These are phyloP conservation scores for Termitomyces sp. DNA, from an alignment of 768 basidiomycete genomes.

Conservation along the genomic window DNA sequence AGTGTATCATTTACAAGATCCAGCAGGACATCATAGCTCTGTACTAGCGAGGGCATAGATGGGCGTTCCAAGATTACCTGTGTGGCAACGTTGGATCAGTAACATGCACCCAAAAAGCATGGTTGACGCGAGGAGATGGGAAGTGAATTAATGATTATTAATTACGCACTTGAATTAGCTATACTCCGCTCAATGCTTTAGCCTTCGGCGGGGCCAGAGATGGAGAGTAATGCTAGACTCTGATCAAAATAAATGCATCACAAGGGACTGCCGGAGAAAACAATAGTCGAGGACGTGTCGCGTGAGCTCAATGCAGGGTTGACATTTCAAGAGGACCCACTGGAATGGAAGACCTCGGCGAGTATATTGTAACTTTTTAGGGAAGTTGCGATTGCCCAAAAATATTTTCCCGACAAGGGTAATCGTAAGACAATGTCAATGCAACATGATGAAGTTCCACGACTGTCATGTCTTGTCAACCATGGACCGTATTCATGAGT, in stretches of 20 bases:
- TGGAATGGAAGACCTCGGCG: slow-evolving; percentile 7
- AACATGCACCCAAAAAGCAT: slow-evolving; percentile 4
- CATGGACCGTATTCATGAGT: background rate
- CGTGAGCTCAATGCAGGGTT: slow-evolving; percentile 6
- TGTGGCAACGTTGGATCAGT: slow-evolving; percentile 5
- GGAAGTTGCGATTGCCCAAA: background rate
- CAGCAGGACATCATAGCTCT: slow-evolving; percentile 61
- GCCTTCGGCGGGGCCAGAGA: slow-evolving; percentile 6
- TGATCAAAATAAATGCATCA: slow-evolving; percentile 6
- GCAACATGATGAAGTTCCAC: background rate
- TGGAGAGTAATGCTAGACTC: background rate
- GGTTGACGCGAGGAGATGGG: slow-evolving; percentile 11
- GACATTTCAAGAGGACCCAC: slow-evolving; percentile 4
- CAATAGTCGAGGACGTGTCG: slow-evolving; percentile 2
- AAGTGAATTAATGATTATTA: background rate
- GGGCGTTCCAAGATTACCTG: slow-evolving; percentile 6
- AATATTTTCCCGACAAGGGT: background rate
- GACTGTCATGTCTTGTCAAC: background rate
- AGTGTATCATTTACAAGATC: slow-evolving; percentile 68
- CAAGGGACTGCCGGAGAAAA: slow-evolving; percentile 5
- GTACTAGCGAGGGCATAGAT: slow-evolving; percentile 54
- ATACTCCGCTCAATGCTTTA: slow-evolving; percentile 1
- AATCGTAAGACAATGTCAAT: background rate
- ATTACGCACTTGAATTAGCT: slow-evolving; percentile 10
- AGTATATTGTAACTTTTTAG: background rate